Percentiles rank a stretch among this genome's conserved stretches.
Evolutionary conservation across 1,139 yeast species (phyloP).

Genomic region (Geotrichum reessii): DNA sequence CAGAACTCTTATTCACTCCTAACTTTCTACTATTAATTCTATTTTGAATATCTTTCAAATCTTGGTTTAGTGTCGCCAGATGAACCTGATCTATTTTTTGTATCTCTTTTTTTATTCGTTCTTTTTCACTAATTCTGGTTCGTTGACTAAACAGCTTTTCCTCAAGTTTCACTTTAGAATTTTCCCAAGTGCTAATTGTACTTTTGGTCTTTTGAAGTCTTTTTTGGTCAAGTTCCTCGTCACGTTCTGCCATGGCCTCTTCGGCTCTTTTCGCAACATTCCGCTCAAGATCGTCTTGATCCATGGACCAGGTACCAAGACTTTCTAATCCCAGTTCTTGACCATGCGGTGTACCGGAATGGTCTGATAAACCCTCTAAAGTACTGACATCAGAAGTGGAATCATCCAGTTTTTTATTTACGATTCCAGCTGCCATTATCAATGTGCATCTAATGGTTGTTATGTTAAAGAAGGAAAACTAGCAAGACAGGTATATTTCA

Average conservation of each 20-base stretch:
- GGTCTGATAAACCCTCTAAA: not conserved
- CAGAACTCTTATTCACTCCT: conserved; percentile 14
- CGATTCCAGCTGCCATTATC: not conserved
- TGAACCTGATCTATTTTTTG: conserved; percentile 49
- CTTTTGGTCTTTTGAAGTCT: conserved; percentile 61
- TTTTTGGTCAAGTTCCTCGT: conserved; percentile 66
- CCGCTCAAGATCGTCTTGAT: conserved; percentile 70
- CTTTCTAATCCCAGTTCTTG: conserved; percentile 20
- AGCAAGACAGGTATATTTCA: not conserved
- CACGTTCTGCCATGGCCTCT: conserved; percentile 52
- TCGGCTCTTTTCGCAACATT: conserved; percentile 65
- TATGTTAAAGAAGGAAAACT: not conserved
- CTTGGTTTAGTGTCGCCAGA: conserved; percentile 48
- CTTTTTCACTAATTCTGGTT: conserved; percentile 63
- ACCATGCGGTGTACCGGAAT: not conserved
- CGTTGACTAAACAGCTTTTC: conserved; percentile 48
- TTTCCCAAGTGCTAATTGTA: conserved; percentile 37
- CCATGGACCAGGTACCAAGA: conserved; percentile 42
- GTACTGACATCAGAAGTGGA: not conserved
- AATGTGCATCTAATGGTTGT: not conserved
- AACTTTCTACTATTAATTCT: conserved; percentile 42
- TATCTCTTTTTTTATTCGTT: conserved; percentile 52
- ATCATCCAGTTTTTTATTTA: not conserved
- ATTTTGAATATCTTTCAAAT: conserved; percentile 57
- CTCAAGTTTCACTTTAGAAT: conserved; percentile 45